A percentile compares a stretch with the other conserved stretches of the same genome.
phyloP scores from a whole-genome alignment of 2,329 filamentous ascomycete species.

The Cyanodermella asteris region DNA sequence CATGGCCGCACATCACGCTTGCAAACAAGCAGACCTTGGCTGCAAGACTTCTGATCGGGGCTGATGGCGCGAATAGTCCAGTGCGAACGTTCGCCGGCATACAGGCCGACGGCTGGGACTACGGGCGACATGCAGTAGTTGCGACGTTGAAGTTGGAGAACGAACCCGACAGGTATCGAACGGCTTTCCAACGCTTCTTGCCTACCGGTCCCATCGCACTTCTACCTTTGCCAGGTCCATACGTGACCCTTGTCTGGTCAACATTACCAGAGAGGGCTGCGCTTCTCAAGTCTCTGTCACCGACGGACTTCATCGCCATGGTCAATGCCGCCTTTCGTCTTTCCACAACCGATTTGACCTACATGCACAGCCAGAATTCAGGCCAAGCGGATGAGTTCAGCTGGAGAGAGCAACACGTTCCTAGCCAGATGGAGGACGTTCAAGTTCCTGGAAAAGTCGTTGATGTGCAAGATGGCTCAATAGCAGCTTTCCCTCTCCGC shows the following conservation, averaged over 20 bases:
- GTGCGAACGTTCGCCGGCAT: conserved; percentile 81
- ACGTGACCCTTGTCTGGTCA: conserved; percentile 81
- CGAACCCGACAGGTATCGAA: conserved; percentile 18
- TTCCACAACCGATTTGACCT: conserved; percentile 54
- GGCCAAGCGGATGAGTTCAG: conserved; percentile 48
- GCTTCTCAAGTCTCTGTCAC: conserved; percentile 51
- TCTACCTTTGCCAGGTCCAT: conserved; percentile 65
- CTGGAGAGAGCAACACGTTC: conserved; percentile 40
- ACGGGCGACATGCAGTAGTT: conserved; percentile 72
- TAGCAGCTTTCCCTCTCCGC: conserved; percentile 79
- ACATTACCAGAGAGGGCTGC: conserved; percentile 65
- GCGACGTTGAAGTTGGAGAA: conserved; percentile 51
- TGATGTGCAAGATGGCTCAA: conserved; percentile 52
- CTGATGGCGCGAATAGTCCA: conserved; percentile 85
- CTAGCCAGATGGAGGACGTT: conserved; percentile 12
- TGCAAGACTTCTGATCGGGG: conserved; percentile 71
- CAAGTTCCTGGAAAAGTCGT: conserved; percentile 43
- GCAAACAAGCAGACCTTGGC: conserved; percentile 45
- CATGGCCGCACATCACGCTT: conserved; percentile 71
- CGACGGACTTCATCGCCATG: conserved; percentile 58
- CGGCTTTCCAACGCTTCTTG: conserved; percentile 86
- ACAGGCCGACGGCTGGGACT: conserved; percentile 76
- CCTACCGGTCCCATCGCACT: conserved; percentile 82
- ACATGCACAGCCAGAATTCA: conserved; percentile 44
- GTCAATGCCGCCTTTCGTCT: conserved; percentile 89